Base-by-base conservation (phyloP, 1,284 basidiomycete species). In the Malassezia vespertilionis region DNA sequence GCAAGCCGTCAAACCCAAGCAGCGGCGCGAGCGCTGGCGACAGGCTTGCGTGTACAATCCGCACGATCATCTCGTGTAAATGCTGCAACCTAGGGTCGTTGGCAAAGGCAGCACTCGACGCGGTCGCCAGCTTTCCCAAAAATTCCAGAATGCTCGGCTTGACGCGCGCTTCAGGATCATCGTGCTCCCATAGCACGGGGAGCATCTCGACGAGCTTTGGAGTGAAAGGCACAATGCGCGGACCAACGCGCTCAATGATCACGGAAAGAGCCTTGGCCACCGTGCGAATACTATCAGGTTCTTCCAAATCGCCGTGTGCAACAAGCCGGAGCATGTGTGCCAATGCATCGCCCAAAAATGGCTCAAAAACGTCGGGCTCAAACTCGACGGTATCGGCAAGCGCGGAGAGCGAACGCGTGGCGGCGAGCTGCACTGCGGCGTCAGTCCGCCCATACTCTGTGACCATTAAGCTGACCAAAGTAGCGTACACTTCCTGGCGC, bases 311-410 rank as follows among this genome's bases (percentile, higher is more conserved):
- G 6, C 54, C 53, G 8, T 56, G 49, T 9, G 56, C 58, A 3
- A 60, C 58, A 5, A 69, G 46, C 1, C 47, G 52, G 2, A 60
- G 58, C 12, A 70, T 51, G 11, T 51, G 56, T n/a, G 40, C 44
- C 4, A 70, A 40, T 9, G 62, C 59, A 17, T 55, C 56, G 10
- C 56, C 54, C 3, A 70, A 30, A 50, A 60, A 63, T 6, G 64
- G 56, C 36, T 51, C 41, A 37, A 70, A 67, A 2, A 52, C 54
- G 28, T 67, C 60, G 1, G 63, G 53, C 21, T 69, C 63, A 33
- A 70, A 70, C 24, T 63, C 60, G 14, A 69, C 45, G 12, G 66
- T 57, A 33, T 70, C 67, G 14, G 60, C 58, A 11, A 67, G 53
- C 27, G 60, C 64, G 1, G 57, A 44, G 27, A 69, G 50, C 20